Base-by-base conservation (phyloP, 1,284 basidiomycete species). In the Trametes sp. region DNA sequence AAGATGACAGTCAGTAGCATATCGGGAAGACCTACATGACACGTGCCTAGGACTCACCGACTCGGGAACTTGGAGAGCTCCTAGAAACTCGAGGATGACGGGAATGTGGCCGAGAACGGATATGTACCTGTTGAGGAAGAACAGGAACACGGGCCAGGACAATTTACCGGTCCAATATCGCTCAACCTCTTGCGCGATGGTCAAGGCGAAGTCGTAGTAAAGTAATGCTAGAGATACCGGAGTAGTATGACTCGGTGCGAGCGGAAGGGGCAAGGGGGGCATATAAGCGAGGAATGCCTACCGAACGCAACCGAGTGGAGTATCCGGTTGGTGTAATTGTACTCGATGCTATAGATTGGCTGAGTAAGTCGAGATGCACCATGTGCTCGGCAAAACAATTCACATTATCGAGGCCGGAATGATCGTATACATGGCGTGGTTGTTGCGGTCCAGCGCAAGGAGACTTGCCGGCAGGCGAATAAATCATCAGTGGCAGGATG, bases 161-260 rank as follows among this genome's bases (percentile, higher is more conserved):
- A 51, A 33, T 19, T 23, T 48, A 14, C 26, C 26, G 4, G 14
- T 46, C 58, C 59, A 59, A 26, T 57, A 65, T 6, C 46, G 41
- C 36, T 48, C 67, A 61, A 76, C 52, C 67, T 75, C 57, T 48
- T 75, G 28, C 68, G 74, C 19, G 66, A 68, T 2, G 62, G 75
- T 33, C 75, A 77, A 73, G 19, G 54, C 29, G 33, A 56, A 61
- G 44, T 61, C 59, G 23, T 57, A 61, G 41, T 52, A 61, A 4
- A 59, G 14, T 8, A 52, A n/a, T 21, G 21, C 41, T 60, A 10
- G 3, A 14, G 7, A 10, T 14, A 2, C n/a, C n/a, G n/a, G n/a
- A 21, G 19, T 19, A n/a, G 2, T 21, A 42, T 14, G 21, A n/a
- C 13, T 23, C 41, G 21, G 41, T 23, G 19, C 41, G n/a, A 33